phyloP scores from a whole-genome alignment of 768 basidiomycete genomes.

The Termitomyces sp. region DNA sequence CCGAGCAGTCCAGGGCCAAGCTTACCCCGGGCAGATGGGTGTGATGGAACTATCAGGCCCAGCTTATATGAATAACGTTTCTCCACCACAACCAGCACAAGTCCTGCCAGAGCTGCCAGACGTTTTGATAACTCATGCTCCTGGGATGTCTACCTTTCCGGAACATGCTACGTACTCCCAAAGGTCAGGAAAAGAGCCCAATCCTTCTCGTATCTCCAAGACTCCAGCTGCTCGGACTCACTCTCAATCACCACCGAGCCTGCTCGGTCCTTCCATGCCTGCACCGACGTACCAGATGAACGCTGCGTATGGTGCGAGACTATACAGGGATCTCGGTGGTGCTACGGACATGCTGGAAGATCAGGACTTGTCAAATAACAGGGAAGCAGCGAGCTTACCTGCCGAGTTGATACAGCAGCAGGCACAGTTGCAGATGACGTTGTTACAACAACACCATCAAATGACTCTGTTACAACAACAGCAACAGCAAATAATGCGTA shows the following conservation, averaged over 20 bases:
- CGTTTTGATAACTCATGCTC: neutral
- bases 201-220: neutral
- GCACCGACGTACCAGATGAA: neutral
- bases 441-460: neutral
- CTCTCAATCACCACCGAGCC: neutral
- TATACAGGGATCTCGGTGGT: neutral
- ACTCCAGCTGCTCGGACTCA: neutral
- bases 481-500: neutral
- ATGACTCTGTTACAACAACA: neutral
- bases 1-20: neutral
- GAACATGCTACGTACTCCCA: neutral
- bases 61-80: neutral
- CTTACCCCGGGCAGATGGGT: neutral
- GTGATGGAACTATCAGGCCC: neutral
- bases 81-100: neutral
- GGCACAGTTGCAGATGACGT: neutral
- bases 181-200: neutral
- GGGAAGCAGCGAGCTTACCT: neutral
- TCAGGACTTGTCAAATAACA: neutral
- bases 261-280: neutral
- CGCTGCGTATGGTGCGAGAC: too few species aligned
- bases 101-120: neutral
- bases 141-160: neutral
- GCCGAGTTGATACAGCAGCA: neutral
- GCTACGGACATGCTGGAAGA: neutral